A percentile compares a stretch with the other conserved stretches of the same genome.
Evolutionary conservation across 176 grass and related monocot species (phyloP).

Genomic region (Oryza longistaminata): DNA sequence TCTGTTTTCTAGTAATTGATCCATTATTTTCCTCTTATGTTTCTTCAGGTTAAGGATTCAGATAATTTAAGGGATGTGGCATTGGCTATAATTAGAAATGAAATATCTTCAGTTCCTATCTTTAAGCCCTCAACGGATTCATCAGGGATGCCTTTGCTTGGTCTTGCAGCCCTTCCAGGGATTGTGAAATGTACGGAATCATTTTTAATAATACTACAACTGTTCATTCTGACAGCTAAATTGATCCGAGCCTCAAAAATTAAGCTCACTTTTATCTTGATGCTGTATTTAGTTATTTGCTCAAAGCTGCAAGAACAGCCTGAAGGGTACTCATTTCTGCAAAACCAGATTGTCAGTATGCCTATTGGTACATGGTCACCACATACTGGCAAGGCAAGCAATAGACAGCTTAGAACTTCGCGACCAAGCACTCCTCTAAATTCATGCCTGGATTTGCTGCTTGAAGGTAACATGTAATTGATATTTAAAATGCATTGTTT

Average conservation of each 20-base stretch:
- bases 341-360: slow-evolving; percentile 56
- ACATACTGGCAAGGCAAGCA: slow-evolving; percentile 49
- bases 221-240: slow-evolving; percentile 14
- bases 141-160: slow-evolving; percentile 60
- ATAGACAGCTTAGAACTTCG: slow-evolving; percentile 47
- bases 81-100: slow-evolving; percentile 64
- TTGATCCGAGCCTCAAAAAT: slow-evolving; percentile 17
- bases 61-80: slow-evolving; percentile 70
- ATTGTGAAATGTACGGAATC: slow-evolving; percentile 69
- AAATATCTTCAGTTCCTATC: slow-evolving; percentile 81
- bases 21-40: slow-evolving; percentile 30
- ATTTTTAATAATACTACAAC: slow-evolving; percentile 7
- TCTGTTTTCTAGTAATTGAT: slow-evolving; percentile 2
- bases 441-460: slow-evolving; percentile 57
- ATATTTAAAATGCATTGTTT: slow-evolving; percentile 20
- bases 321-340: slow-evolving; percentile 53
- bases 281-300: slow-evolving; percentile 70
- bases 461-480: slow-evolving; percentile 50
- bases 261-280: slow-evolving; percentile 33
- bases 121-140: slow-evolving; percentile 48
- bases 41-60: slow-evolving; percentile 66
- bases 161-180: slow-evolving; percentile 66
- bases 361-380: slow-evolving; percentile 70
- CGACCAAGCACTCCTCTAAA: slow-evolving; percentile 42
- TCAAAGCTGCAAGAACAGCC: slow-evolving; percentile 57